These are phyloP conservation scores for Solanum okadae DNA, from an alignment of 257 asterid genomes.

Conservation along the genomic window DNA sequence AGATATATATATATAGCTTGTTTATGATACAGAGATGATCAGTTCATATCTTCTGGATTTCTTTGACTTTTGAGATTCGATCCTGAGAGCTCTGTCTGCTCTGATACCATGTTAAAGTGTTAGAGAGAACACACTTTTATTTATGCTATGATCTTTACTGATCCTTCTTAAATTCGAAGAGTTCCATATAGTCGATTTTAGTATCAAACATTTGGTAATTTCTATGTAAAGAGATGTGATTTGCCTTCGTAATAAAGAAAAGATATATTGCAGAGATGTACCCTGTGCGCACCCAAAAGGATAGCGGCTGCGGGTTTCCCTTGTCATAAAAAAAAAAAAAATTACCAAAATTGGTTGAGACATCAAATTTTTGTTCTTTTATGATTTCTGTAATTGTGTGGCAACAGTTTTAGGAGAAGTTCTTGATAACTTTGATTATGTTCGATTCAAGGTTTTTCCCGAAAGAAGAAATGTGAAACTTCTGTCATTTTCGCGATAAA, in stretches of 20 bases:
- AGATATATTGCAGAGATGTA: neutral
- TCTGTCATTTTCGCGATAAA: neutral
- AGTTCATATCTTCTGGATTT: neutral
- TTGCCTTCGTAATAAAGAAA: neutral
- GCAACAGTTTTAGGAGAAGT: neutral
- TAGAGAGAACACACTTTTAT: neutral
- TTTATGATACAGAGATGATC: neutral
- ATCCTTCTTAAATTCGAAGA: neutral
- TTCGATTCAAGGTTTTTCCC: neutral
- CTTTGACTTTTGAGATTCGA: neutral
- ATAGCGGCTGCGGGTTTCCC: too few relatives aligned
- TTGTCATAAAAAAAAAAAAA: too few relatives aligned
- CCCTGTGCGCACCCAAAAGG: too few relatives aligned
- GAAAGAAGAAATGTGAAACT: neutral
- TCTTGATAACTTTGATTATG: neutral
- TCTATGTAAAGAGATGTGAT: neutral
- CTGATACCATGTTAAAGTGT: neutral
- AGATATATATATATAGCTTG: neutral
- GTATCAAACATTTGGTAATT: neutral
- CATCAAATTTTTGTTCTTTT: neutral
- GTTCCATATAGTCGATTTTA: neutral
- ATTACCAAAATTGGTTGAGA: neutral
- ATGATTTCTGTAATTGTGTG: neutral
- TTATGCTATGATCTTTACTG: neutral
- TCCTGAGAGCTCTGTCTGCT: neutral